phyloP scores from a whole-genome alignment of 805 yeast genomes.

The Hanseniaspora meyeri region DNA sequence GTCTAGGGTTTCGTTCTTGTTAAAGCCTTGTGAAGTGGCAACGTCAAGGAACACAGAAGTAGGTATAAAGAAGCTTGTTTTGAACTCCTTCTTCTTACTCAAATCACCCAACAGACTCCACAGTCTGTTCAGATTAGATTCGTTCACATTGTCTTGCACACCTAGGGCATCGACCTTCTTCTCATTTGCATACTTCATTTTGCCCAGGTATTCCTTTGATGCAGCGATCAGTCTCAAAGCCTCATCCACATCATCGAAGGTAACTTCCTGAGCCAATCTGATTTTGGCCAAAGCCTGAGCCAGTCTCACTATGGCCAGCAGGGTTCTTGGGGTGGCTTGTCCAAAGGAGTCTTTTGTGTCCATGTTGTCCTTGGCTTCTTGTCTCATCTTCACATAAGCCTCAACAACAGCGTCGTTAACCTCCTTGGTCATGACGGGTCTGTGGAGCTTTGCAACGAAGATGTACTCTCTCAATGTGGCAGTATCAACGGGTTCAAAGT shows the following conservation, averaged over 20 bases:
- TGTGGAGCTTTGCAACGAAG: slow-evolving; percentile 66
- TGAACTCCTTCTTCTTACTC: slow-evolving; percentile 31
- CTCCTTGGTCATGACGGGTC: slow-evolving; percentile 73
- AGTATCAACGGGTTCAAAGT: slow-evolving; percentile 65
- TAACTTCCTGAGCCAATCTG: slow-evolving; percentile 63
- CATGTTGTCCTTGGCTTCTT: slow-evolving; percentile 70
- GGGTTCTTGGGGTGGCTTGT: slow-evolving; percentile 90
- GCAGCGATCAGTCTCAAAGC: slow-evolving; percentile 78
- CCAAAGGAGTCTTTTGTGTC: slow-evolving; percentile 68
- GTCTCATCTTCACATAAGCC: slow-evolving; percentile 81
- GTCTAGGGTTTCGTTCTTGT: background rate
- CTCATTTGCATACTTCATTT: slow-evolving; percentile 35
- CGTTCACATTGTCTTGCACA: slow-evolving; percentile 36
- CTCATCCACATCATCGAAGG: slow-evolving; percentile 80
- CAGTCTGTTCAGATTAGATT: slow-evolving; percentile 57
- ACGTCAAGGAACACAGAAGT: background rate
- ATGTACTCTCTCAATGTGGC: slow-evolving; percentile 75
- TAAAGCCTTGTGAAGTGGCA: background rate
- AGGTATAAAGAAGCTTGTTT: background rate
- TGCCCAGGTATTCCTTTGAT: slow-evolving; percentile 69
- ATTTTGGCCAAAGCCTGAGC: slow-evolving; percentile 90
- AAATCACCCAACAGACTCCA: slow-evolving; percentile 53
- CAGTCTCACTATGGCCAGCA: slow-evolving; percentile 79
- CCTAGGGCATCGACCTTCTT: slow-evolving; percentile 18
- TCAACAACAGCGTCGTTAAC: slow-evolving; percentile 81